Percentiles rank a stretch among this genome's conserved stretches.
phyloP scores from a whole-genome alignment of 2,329 filamentous ascomycete species.

The Didymella lethalis region DNA sequence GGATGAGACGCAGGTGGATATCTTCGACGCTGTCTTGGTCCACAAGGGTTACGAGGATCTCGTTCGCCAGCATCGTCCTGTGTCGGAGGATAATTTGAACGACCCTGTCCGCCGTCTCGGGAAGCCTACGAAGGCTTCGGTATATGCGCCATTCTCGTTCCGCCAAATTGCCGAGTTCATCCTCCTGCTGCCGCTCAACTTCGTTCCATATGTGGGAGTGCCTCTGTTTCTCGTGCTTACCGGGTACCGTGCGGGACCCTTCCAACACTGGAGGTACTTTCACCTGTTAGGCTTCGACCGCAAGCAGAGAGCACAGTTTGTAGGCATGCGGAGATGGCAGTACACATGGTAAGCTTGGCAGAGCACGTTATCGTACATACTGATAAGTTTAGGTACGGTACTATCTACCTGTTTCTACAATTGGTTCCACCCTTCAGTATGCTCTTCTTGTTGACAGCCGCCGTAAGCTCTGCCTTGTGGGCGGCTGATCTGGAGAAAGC shows the following conservation, averaged over 20 bases:
- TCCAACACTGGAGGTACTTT: slow-evolving; percentile 92
- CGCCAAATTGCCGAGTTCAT: slow-evolving; percentile 90
- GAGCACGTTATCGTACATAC: neutral
- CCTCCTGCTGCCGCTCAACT: slow-evolving; percentile 72
- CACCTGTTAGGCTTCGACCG: slow-evolving; percentile 77
- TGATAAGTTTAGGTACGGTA: slow-evolving; percentile 72
- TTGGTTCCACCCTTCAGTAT: slow-evolving; percentile 92
- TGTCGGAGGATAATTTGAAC: slow-evolving; percentile 69
- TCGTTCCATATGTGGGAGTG: slow-evolving; percentile 83
- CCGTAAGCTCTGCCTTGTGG: slow-evolving; percentile 87
- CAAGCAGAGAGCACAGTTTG: slow-evolving; percentile 74
- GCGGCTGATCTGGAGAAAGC: slow-evolving; percentile 73
- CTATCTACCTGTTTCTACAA: slow-evolving; percentile 81
- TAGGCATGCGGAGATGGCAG: slow-evolving; percentile 74
- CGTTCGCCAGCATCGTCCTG: slow-evolving; percentile 59
- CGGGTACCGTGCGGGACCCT: slow-evolving; percentile 83
- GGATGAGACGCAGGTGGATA: slow-evolving; percentile 79
- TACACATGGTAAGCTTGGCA: slow-evolving; percentile 73
- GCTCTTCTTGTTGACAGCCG: slow-evolving; percentile 89
- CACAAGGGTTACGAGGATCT: slow-evolving; percentile 72
- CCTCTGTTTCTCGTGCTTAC: slow-evolving; percentile 88
- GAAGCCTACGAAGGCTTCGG: slow-evolving; percentile 76
- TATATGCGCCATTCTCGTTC: slow-evolving; percentile 88
- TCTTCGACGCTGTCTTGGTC: slow-evolving; percentile 80
- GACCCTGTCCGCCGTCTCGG: slow-evolving; percentile 82